Evolutionary conservation across 345 rosid genomes (phyloP).

Genomic region (Eutrema japonicum): DNA sequence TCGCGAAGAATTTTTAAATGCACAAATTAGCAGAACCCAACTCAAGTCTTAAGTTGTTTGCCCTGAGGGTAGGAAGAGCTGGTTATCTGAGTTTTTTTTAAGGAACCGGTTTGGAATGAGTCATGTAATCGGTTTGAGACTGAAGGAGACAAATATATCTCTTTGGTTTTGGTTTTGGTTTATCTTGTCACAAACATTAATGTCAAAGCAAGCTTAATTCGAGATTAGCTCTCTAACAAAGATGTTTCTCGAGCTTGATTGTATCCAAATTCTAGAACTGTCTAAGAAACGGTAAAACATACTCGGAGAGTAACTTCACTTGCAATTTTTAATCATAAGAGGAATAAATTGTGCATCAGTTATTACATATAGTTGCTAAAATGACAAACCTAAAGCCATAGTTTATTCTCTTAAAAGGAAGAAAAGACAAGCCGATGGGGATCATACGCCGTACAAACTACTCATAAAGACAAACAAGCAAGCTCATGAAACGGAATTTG

Average conservation of each 20-base stretch:
- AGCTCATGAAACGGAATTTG: not conserved
- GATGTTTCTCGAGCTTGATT: not conserved
- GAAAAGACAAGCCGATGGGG: slow-evolving; percentile 15
- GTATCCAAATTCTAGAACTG: not conserved
- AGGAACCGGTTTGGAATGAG: not conserved
- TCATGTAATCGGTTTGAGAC: not conserved
- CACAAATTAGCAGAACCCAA: not conserved
- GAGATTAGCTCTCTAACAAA: too few relatives aligned
- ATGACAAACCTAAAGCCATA: slow-evolving; percentile 19
- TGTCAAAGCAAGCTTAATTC: not conserved
- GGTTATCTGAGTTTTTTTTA: not conserved
- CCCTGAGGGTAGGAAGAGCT: not conserved
- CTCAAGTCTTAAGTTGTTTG: not conserved
- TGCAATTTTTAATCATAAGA: slow-evolving; percentile 15
- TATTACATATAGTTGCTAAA: not conserved
- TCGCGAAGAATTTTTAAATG: not conserved
- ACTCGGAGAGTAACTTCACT: not conserved
- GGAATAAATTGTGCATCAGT: not conserved
- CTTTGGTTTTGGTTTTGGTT: slow-evolving; percentile 1
- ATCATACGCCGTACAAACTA: slow-evolving; percentile 2
- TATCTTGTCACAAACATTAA: not conserved
- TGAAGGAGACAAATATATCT: not conserved
- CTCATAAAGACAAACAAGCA: slow-evolving; percentile 24
- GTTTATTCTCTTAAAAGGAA: slow-evolving; percentile 12
- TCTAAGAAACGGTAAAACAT: not conserved